phyloP scores from a whole-genome alignment of 2,329 filamentous ascomycete species.

The Sporothrix brasiliensis region DNA sequence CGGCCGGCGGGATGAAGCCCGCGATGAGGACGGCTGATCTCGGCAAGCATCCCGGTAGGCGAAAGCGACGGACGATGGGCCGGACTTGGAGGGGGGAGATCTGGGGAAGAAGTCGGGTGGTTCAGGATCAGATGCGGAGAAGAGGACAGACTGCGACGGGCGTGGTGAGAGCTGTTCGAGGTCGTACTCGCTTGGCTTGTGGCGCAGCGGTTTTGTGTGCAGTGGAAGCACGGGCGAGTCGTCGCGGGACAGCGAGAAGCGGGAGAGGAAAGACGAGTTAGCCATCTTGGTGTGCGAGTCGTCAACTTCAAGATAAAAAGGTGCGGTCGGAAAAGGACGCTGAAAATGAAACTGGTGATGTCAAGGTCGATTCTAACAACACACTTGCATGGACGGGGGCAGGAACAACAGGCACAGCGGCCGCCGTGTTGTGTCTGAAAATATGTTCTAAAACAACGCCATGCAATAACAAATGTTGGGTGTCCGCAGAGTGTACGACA shows the following conservation, averaged over 20 bases:
- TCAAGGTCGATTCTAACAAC: background rate
- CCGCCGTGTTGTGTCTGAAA: conserved; percentile 14
- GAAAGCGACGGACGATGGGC: conserved; percentile 24
- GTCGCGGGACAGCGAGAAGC: conserved; percentile 40
- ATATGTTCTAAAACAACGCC: background rate
- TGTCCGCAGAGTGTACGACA: background rate
- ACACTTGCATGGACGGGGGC: background rate
- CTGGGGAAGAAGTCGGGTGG: conserved; percentile 27
- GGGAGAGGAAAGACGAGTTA: conserved; percentile 41
- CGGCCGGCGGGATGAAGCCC: conserved; percentile 30
- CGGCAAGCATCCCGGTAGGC: conserved; percentile 25
- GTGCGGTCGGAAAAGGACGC: background rate
- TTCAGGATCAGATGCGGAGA: conserved; percentile 31
- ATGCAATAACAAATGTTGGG: conserved; percentile 6
- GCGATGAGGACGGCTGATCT: conserved; percentile 28
- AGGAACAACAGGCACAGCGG: background rate
- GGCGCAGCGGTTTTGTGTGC: conserved; percentile 38
- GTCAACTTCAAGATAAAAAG: no score
- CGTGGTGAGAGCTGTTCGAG: conserved; percentile 43
- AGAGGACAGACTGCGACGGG: conserved; percentile 39
- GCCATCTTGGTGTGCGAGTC: conserved; percentile 20
- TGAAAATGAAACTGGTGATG: background rate
- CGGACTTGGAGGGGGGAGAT: background rate
- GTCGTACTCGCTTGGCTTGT: conserved; percentile 44
- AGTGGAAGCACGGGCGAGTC: conserved; percentile 39